phyloP scores from a whole-genome alignment of 2,329 filamentous ascomycete genomes.

The Myriosclerotinia scirpicola region DNA sequence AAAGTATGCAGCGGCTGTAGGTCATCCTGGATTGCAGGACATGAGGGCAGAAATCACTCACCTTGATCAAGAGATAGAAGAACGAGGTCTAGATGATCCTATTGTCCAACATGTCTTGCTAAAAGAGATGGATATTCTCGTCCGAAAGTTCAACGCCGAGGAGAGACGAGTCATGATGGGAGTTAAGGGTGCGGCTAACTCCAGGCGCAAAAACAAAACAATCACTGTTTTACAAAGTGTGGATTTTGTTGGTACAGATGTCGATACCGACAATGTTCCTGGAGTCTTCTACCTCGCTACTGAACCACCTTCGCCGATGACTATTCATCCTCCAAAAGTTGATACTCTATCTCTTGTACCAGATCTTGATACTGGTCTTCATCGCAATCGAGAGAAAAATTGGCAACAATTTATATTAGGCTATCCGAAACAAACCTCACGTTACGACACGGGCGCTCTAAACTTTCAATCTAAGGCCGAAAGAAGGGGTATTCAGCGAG shows the following conservation, averaged over 20 bases:
- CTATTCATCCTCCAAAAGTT: background rate
- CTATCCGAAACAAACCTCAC: background rate
- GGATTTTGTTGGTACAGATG: constrained; percentile 6
- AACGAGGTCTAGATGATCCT: background rate
- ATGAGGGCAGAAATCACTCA: background rate
- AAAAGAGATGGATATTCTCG: constrained; percentile 2
- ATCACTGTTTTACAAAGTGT: constrained; percentile 10
- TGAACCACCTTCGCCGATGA: constrained; percentile 1
- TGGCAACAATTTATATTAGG: constrained; percentile 16
- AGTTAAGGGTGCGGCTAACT: background rate
- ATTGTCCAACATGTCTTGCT: background rate
- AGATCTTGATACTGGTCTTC: background rate
- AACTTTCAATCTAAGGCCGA: constrained; percentile 36
- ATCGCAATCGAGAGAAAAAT: constrained; percentile 4
- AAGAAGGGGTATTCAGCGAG: constrained; percentile 36
- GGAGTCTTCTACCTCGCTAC: constrained; percentile 17
- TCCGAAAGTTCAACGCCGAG: background rate
- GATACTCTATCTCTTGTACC: constrained; percentile 5
- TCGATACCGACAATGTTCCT: constrained; percentile 19
- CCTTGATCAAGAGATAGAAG: background rate
- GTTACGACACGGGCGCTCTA: constrained; percentile 9
- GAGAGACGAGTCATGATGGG: constrained; percentile 2
- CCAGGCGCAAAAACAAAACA: background rate
- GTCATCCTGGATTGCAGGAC: constrained; percentile 5
- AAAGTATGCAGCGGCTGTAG: background rate